Percentiles rank a stretch among this genome's conserved stretches.
Conservation (phyloP, 192 early-diverging fungal species). For the Coemansia sp. region DNA sequence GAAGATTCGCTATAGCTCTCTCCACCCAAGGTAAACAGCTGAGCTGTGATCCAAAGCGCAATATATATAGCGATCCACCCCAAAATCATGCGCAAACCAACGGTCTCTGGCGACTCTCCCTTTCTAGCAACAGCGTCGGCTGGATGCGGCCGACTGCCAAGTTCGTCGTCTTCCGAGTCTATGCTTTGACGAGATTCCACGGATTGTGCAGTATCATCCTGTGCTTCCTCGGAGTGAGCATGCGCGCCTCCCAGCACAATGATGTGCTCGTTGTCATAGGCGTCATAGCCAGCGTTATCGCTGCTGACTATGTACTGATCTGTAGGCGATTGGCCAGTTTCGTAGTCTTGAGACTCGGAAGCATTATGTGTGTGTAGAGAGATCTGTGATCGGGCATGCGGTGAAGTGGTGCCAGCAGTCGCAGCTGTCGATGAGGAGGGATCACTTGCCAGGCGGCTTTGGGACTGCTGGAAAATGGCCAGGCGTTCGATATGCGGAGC, state of each 20-base stretch:
- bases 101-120: slow-evolving; percentile 36
- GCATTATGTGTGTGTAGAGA: slow-evolving; percentile 43
- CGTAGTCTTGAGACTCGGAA: not conserved
- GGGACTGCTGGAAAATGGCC: not conserved
- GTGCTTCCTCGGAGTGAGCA: not conserved
- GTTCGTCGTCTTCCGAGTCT: slow-evolving; percentile 22
- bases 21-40: slow-evolving; percentile 31
- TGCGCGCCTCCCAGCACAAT: slow-evolving; percentile 11
- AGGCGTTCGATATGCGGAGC: slow-evolving; percentile 17
- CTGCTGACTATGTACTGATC: slow-evolving; percentile 7
- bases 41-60: slow-evolving; percentile 25
- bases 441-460: not conserved
- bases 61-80: slow-evolving; percentile 35
- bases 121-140: not conserved
- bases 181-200: slow-evolving; percentile 3
- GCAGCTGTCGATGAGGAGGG: not conserved
- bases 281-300: slow-evolving; percentile 2
- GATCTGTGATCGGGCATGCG: slow-evolving; percentile 38
- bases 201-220: not conserved
- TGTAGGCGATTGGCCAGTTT: not conserved
- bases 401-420: not conserved
- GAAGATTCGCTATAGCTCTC: slow-evolving; percentile 19
- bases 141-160: slow-evolving; percentile 10
- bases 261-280: slow-evolving; percentile 15
- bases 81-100: slow-evolving; percentile 37